phyloP scores from a whole-genome alignment of 768 basidiomycete species.

The Amylocystis lapponica region DNA sequence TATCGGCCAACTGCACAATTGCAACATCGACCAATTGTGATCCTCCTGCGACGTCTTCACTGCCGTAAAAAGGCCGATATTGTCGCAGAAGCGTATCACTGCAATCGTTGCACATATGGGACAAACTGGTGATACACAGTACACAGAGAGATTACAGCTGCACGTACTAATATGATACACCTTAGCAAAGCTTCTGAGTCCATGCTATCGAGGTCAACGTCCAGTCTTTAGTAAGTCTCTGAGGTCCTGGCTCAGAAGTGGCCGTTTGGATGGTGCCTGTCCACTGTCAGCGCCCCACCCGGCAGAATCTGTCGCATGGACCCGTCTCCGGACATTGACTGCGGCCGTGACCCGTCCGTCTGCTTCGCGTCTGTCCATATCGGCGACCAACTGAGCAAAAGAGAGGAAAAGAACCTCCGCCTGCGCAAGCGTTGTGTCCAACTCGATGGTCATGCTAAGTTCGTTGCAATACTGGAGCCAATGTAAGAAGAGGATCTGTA shows the following conservation, averaged over 20 bases:
- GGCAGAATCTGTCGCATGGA: slow-evolving; percentile 4
- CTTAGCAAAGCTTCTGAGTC: slow-evolving; percentile 4
- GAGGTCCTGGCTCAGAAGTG: slow-evolving; percentile 56
- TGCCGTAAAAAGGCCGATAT: too few species aligned
- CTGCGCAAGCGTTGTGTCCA: slow-evolving; percentile 92
- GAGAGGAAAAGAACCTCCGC: slow-evolving; percentile 96
- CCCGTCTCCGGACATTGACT: slow-evolving; percentile 30
- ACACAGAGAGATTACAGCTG: background rate
- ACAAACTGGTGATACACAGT: slow-evolving; percentile 1
- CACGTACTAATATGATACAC: slow-evolving; percentile 9
- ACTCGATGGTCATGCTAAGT: slow-evolving; percentile 92
- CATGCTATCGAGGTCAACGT: slow-evolving; percentile 23
- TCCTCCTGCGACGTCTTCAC: too few species aligned
- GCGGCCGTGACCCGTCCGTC: slow-evolving; percentile 37
- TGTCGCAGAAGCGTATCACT: too few species aligned
- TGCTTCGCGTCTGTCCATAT: slow-evolving; percentile 75
- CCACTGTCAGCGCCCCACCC: background rate
- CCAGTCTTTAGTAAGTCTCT: slow-evolving; percentile 51
- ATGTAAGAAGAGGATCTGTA: too few species aligned
- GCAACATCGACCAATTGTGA: too few species aligned
- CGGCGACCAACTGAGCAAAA: slow-evolving; percentile 82
- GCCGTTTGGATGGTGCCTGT: slow-evolving; percentile 26
- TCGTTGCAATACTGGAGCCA: slow-evolving; percentile 78
- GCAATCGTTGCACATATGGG: too few species aligned
- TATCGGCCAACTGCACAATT: too few species aligned